Conservation (phyloP, 257 asterid genomes). For the Nicotiana otophora region DNA sequence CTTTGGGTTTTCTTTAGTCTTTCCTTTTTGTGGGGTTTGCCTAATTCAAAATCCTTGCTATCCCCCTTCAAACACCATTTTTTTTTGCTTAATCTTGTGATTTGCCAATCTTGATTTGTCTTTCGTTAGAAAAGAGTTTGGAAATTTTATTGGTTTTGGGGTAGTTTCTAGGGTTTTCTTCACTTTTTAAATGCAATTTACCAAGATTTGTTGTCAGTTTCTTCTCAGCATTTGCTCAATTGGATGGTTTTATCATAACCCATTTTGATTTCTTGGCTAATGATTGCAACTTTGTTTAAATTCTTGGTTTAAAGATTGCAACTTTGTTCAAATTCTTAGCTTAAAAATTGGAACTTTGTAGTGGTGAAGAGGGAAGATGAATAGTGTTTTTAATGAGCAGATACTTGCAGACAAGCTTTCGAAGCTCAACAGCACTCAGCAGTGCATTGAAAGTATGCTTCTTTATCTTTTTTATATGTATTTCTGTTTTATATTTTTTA, state of each 20-base stretch:
- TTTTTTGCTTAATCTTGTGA: not conserved
- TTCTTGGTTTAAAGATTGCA: constrained; percentile 25
- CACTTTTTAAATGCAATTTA: constrained; percentile 5
- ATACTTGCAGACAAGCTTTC: constrained; percentile 87
- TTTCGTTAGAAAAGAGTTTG: not conserved
- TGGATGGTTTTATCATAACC: constrained; percentile 25
- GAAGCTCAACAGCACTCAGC: constrained; percentile 83
- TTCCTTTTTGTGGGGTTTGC: not conserved
- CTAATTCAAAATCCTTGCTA: not conserved
- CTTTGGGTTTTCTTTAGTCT: not conserved
- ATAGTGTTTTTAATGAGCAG: constrained; percentile 63
- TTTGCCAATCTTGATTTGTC: not conserved
- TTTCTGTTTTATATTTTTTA: not conserved
- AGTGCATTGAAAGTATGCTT: constrained; percentile 91
- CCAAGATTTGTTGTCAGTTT: not conserved
- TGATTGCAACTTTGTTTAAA: constrained; percentile 25
- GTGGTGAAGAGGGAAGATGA: constrained; percentile 47
- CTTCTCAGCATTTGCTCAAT: constrained; percentile 27
- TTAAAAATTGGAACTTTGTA: constrained; percentile 15
- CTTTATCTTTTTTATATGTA: not conserved
- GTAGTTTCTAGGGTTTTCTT: not conserved
- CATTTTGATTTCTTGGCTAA: constrained; percentile 23
- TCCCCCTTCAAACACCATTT: not conserved
- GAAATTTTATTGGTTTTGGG: not conserved
- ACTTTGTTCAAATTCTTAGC: constrained; percentile 12